Base-by-base conservation (phyloP, 2,329 filamentous ascomycete genomes). In the Botrytis cinerea region DNA sequence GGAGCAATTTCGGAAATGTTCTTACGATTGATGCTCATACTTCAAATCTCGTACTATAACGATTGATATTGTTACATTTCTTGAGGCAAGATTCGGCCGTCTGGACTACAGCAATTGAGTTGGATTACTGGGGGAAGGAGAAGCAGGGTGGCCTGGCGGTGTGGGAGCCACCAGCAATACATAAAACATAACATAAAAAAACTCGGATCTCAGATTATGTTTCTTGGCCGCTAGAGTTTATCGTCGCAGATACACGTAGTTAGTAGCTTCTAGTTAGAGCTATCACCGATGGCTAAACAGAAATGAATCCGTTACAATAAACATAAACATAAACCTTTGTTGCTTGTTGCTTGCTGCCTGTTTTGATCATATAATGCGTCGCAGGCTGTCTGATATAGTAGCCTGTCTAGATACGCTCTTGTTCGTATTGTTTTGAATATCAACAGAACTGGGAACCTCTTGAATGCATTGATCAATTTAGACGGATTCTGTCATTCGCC, bases 251-350 rank as follows among this genome's bases (percentile, higher is more conserved):
- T 70, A 70, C 28, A 9, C 45, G 43, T 57, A 54, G n/a, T 20
- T 38, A 54, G 70, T 16, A 28, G n/a, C 51, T 59, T 45, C 59
- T 59, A 45, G 25, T 46, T 48, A 60, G 28, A 67, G 71, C n/a
- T 32, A 38, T 68, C 48, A 28, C 48, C 20, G 51, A 48, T 69
- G 40, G 40, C 62, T 59, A 60, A 18, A 61, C 71, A 72, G 62
- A 72, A 72, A 46, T 72, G 71, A 69, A 69, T 59, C 51, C 71
- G 71, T 72, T 72, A 68, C 68, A 72, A 68, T 51, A 68, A 68
- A 45, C 18, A 32, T 32, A 32, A 32, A 32, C 32, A 46, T 5
- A 8, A 14, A 32, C 25, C 51, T 54, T 43, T 48, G n/a, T 28
- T 7, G 25, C 48, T 43, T 48, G n/a, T 28, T 12, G 25, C 48